Percentiles rank a stretch among this genome's conserved stretches.
These are phyloP conservation scores for Pseudonitzschia delicatissima DNA, from an alignment of 108 stramenopile species.

Conservation along the genomic window DNA sequence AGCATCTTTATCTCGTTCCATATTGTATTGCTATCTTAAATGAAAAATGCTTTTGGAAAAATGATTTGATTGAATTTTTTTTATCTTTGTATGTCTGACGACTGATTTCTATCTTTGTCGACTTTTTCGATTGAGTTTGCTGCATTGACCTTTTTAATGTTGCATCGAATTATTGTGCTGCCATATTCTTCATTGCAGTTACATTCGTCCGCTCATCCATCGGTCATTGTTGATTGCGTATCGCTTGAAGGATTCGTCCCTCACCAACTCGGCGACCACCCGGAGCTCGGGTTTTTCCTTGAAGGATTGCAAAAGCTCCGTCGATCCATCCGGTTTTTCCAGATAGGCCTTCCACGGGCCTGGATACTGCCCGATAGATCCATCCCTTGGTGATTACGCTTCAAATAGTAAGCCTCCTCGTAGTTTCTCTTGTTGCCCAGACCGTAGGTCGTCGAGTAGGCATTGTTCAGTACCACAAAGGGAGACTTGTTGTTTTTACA, in stretches of 20 bases:
- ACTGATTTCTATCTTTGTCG: no score
- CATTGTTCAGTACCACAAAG: constrained; percentile 74
- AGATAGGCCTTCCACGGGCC: constrained; percentile 84
- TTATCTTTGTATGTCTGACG: no score
- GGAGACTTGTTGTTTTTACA: constrained; percentile 46
- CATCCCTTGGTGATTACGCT: constrained; percentile 87
- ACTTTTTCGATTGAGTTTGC: no score
- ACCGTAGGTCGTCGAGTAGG: constrained; percentile 83
- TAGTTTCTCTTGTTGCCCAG: constrained; percentile 77
- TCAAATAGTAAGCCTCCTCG: constrained; percentile 83
- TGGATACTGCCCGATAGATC: constrained; percentile 77
- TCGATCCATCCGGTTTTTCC: constrained; percentile 79
- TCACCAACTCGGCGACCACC: constrained; percentile 73
- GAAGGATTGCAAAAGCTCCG: constrained; percentile 77
- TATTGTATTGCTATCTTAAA: no score
- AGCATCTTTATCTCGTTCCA: no score
- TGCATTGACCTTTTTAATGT: no score
- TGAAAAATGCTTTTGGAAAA: no score
- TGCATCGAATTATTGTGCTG: no score
- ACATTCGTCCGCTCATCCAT: constrained; percentile 67
- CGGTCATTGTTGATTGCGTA: constrained; percentile 90
- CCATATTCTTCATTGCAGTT: no score
- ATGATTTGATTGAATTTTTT: no score
- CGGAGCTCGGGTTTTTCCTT: constrained; percentile 69
- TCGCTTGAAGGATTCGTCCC: constrained; percentile 79